Conservation (phyloP, 2,329 filamentous ascomycete species). For the Cladosporium halotolerans region DNA sequence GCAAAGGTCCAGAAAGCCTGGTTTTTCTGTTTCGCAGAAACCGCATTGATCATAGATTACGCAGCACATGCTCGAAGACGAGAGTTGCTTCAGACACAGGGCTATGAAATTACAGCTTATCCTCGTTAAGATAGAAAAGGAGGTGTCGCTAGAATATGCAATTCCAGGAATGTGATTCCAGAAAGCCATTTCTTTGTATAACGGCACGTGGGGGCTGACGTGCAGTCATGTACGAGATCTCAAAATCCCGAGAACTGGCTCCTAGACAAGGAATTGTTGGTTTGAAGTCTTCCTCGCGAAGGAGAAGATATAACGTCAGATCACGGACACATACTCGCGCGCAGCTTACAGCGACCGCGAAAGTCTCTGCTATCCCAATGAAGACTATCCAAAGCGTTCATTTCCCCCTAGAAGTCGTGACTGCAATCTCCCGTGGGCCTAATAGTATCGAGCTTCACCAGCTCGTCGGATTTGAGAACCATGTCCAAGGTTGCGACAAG, state of each 20-base stretch:
- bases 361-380: neutral
- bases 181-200: too few relatives aligned
- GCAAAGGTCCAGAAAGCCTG: too few relatives aligned
- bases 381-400: conserved; percentile 2
- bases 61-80: too few relatives aligned
- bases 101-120: too few relatives aligned
- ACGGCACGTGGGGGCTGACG: too few relatives aligned
- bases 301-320: neutral
- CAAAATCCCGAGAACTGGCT: too few relatives aligned
- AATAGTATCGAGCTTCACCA: neutral
- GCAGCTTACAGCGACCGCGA: neutral
- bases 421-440: neutral
- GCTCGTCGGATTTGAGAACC: neutral
- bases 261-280: too few relatives aligned
- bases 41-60: neutral
- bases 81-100: too few relatives aligned
- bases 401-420: neutral
- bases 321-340: neutral
- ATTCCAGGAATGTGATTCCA: too few relatives aligned
- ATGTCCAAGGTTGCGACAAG: neutral
- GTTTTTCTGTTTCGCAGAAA: neutral
- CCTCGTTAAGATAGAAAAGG: too few relatives aligned
- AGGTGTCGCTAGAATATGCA: too few relatives aligned
- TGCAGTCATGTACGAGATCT: too few relatives aligned
- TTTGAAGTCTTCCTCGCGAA: neutral